Conservation (phyloP, 495 filamentous ascomycete species). For the Neurospora sp. region DNA sequence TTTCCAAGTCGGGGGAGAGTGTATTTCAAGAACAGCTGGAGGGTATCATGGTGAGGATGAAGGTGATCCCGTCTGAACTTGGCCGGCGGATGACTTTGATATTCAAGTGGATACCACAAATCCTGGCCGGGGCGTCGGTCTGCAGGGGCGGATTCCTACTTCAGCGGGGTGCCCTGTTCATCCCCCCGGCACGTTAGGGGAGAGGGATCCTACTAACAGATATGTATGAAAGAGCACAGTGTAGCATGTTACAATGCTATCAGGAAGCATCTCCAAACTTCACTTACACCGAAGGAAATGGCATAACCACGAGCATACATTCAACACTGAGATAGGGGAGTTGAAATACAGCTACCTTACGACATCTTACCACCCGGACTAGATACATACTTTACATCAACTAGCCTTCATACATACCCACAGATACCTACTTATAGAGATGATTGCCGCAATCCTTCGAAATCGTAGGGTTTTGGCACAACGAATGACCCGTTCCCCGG, state of each 20-base stretch:
- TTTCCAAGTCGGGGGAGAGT: background rate
- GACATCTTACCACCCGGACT: background rate
- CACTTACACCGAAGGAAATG: background rate
- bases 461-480: background rate
- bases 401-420: background rate
- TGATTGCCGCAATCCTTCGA: background rate
- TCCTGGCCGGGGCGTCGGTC: background rate
- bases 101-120: background rate
- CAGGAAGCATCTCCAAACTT: background rate
- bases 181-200: background rate
- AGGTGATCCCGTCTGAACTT: background rate
- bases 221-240: background rate
- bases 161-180: background rate
- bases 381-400: background rate
- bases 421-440: background rate
- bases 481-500: background rate
- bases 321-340: background rate
- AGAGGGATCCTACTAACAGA: background rate
- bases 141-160: background rate
- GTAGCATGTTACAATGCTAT: background rate
- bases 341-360: background rate
- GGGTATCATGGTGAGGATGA: background rate
- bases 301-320: background rate
- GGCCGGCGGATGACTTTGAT: background rate
- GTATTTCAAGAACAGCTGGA: background rate